Evolutionary conservation across 768 basidiomycete genomes (phyloP).

Genomic region (Exsudoporus frostii): DNA sequence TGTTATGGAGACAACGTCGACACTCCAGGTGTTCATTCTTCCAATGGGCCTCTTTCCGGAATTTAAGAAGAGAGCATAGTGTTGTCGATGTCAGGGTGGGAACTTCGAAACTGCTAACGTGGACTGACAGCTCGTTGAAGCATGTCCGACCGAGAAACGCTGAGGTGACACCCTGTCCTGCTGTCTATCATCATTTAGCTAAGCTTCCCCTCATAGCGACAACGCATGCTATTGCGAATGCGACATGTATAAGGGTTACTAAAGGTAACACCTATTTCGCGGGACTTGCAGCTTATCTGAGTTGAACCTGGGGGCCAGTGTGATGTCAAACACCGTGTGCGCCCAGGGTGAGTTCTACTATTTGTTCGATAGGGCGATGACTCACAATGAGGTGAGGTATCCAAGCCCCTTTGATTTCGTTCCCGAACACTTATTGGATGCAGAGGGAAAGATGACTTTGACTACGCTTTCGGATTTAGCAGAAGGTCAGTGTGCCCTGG

Average conservation of each 20-base stretch:
- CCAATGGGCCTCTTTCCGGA: constrained; percentile 35
- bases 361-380: constrained; percentile 29
- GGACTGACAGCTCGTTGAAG: constrained; percentile 25
- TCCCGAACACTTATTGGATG: constrained; percentile 30
- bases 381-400: constrained; percentile 32
- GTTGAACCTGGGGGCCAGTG: constrained; percentile 15
- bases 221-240: constrained; percentile 19
- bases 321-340: constrained; percentile 30
- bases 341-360: not conserved
- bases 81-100: constrained; percentile 29
- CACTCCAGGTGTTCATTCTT: constrained; percentile 31
- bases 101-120: constrained; percentile 24
- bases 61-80: constrained; percentile 22
- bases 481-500: constrained; percentile 14
- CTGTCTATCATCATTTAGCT: not conserved
- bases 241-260: constrained; percentile 25
- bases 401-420: constrained; percentile 31
- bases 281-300: not conserved
- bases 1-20: constrained; percentile 20
- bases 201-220: not conserved
- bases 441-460: constrained; percentile 20
- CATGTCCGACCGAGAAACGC: constrained; percentile 27
- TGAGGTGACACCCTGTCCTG: constrained; percentile 23
- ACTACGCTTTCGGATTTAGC: constrained; percentile 25
- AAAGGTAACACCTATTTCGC: constrained; percentile 8